Evolutionary conservation across 2,329 filamentous ascomycete genomes (phyloP).

Genomic region (Cladosporium sp.): DNA sequence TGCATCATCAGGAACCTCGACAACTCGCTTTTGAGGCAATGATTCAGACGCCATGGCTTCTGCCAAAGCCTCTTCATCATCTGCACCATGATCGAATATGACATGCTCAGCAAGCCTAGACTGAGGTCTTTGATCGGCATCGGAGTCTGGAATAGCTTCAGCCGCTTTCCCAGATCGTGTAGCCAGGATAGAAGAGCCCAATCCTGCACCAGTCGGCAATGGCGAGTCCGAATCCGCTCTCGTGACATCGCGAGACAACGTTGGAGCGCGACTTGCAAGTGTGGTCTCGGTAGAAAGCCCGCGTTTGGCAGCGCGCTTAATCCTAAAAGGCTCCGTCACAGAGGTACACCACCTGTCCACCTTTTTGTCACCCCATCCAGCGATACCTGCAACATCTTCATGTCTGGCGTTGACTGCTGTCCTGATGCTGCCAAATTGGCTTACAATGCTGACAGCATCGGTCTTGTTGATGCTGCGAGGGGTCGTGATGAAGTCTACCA

Average conservation of each 20-base stretch:
- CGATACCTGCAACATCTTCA: conserved; percentile 79
- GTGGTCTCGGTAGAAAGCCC: conserved; percentile 37
- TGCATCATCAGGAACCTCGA: conserved; percentile 36
- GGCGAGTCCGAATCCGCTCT: conserved; percentile 18
- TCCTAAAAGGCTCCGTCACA: conserved; percentile 79
- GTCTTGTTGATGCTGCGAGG: conserved; percentile 90
- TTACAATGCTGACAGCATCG: conserved; percentile 84
- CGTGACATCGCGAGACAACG: conserved; percentile 26
- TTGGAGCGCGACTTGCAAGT: conserved; percentile 21
- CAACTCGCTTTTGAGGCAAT: conserved; percentile 8
- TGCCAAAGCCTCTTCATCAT: conserved; percentile 33
- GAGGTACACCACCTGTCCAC: conserved; percentile 79
- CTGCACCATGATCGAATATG: conserved; percentile 32
- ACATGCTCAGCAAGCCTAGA: conserved; percentile 33
- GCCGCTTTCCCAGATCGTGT: neutral
- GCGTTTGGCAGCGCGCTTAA: conserved; percentile 63
- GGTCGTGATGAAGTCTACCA: conserved; percentile 89
- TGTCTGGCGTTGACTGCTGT: conserved; percentile 82
- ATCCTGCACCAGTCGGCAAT: conserved; percentile 3
- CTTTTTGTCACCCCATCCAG: conserved; percentile 94
- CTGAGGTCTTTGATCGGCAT: conserved; percentile 35
- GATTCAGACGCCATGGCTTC: neutral
- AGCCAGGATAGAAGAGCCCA: conserved; percentile 1
- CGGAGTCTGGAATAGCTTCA: conserved; percentile 16
- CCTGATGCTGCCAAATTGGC: conserved; percentile 83